phyloP scores from a whole-genome alignment of 352 stramenopile genomes.

The Globisporangium emineosum region DNA sequence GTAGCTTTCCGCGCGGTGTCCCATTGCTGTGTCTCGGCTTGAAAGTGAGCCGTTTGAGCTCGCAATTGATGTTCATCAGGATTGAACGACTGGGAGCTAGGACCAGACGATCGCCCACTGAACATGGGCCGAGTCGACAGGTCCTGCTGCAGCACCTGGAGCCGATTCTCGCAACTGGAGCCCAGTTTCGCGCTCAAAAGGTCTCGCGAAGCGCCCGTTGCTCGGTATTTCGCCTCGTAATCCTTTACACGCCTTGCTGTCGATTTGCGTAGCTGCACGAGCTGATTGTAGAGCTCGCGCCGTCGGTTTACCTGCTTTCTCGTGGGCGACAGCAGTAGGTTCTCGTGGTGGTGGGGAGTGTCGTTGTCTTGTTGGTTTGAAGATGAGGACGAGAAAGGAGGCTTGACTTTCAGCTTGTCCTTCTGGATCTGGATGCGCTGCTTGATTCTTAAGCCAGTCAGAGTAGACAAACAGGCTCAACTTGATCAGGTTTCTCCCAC shows the following conservation, averaged over 20 bases:
- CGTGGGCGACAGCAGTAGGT: background rate
- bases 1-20: slow-evolving; percentile 19
- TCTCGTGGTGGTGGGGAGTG: background rate
- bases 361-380: background rate
- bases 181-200: slow-evolving; percentile 24
- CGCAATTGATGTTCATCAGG: background rate
- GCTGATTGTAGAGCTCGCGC: slow-evolving; percentile 41
- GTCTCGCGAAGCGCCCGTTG: slow-evolving; percentile 16
- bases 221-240: slow-evolving; percentile 17
- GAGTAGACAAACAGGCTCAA: background rate
- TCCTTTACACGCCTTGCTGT: slow-evolving; percentile 25
- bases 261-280: slow-evolving; percentile 28
- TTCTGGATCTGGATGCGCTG: slow-evolving; percentile 7
- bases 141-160: slow-evolving; percentile 25
- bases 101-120: background rate
- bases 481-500: background rate
- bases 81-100: background rate
- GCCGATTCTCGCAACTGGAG: slow-evolving; percentile 41
- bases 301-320: slow-evolving; percentile 19
- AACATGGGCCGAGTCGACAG: background rate
- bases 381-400: too few species aligned
- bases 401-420: slow-evolving; percentile 11
- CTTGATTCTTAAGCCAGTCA: slow-evolving; percentile 16
- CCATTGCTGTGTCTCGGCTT: slow-evolving; percentile 13
- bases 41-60: slow-evolving; percentile 11